Percentiles rank a stretch among this genome's conserved stretches.
phyloP scores from a whole-genome alignment of 768 basidiomycete genomes.

The Xerocomellus amylosporus region DNA sequence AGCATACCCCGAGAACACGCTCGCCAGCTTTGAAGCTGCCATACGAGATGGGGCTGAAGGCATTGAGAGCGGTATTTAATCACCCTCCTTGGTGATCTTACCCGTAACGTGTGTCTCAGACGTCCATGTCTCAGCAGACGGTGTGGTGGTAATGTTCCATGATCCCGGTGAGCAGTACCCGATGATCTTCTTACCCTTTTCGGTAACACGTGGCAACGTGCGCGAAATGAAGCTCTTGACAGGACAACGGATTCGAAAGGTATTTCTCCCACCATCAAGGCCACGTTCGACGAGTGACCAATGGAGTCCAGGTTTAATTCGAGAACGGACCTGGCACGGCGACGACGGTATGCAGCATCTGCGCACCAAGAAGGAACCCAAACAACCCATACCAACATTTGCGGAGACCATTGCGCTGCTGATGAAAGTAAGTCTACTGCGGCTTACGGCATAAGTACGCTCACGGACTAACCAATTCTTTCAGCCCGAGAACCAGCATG shows the following conservation, averaged over 20 bases:
- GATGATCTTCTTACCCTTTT: conserved; percentile 23
- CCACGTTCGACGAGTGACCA: conserved; percentile 30
- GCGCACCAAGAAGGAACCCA: conserved; percentile 74
- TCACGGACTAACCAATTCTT: not conserved
- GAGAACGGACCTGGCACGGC: conserved; percentile 70
- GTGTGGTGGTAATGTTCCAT: conserved; percentile 93
- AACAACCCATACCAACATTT: conserved; percentile 89
- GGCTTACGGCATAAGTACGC: conserved; percentile 9
- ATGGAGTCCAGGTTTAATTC: conserved; percentile 54
- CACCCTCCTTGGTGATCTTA: conserved; percentile 33
- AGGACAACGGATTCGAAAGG: conserved; percentile 82
- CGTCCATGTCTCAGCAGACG: conserved; percentile 90
- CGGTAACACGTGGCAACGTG: conserved; percentile 24
- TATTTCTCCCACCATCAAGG: conserved; percentile 18
- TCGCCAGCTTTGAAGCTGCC: conserved; percentile 92
- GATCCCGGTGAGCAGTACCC: conserved; percentile 63
- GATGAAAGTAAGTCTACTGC: conserved; percentile 56
- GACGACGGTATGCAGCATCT: conserved; percentile 71
- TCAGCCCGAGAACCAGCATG: conserved; percentile 71
- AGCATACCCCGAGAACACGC: conserved; percentile 88
- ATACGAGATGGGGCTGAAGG: conserved; percentile 94
- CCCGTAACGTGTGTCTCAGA: conserved; percentile 68
- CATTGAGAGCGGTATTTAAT: conserved; percentile 91
- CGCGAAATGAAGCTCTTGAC: conserved; percentile 48
- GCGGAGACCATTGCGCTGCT: conserved; percentile 75